These are phyloP conservation scores for Cryptococcus deneoformans DNA, from an alignment of 1,284 basidiomycete species.

Conservation along the genomic window DNA sequence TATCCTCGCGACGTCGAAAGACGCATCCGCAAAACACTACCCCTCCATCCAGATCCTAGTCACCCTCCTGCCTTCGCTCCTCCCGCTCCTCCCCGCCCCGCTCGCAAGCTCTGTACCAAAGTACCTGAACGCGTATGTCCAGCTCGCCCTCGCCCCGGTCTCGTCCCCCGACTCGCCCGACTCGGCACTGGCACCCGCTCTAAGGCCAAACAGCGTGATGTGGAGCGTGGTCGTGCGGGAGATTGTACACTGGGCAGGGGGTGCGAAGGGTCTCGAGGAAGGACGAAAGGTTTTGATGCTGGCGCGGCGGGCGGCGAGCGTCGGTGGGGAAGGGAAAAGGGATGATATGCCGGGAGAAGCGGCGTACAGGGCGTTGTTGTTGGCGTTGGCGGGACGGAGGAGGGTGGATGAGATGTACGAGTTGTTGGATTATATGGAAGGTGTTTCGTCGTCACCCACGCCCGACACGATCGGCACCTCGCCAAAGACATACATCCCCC, in stretches of 20 bases:
- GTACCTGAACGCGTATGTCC: neutral
- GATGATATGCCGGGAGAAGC: slow-evolving; percentile 1
- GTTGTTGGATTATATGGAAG: slow-evolving; percentile 25
- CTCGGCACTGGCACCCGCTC: too few relatives aligned
- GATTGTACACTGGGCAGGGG: too few relatives aligned
- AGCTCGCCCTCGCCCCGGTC: too few relatives aligned
- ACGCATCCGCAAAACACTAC: slow-evolving; percentile 3
- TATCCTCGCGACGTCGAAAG: neutral
- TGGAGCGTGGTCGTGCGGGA: too few relatives aligned
- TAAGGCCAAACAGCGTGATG: too few relatives aligned
- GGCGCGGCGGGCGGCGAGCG: too few relatives aligned
- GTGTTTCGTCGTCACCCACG: neutral
- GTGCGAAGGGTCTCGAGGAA: too few relatives aligned
- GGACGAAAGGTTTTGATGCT: too few relatives aligned
- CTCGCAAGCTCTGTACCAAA: neutral
- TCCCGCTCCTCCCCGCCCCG: slow-evolving; percentile 14
- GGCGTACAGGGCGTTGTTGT: slow-evolving; percentile 23
- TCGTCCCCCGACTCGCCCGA: too few relatives aligned
- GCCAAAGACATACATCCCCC: slow-evolving; percentile 13
- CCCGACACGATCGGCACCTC: neutral
- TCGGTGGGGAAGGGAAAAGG: too few relatives aligned
- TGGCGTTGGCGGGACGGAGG: slow-evolving; percentile 17
- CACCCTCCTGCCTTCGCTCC: slow-evolving; percentile 25
- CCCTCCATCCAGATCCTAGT: slow-evolving; percentile 26
- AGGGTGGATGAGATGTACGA: slow-evolving; percentile 16